These are phyloP conservation scores for Waltergamsia citrina DNA, from an alignment of 2,329 filamentous ascomycete species.

Conservation along the genomic window DNA sequence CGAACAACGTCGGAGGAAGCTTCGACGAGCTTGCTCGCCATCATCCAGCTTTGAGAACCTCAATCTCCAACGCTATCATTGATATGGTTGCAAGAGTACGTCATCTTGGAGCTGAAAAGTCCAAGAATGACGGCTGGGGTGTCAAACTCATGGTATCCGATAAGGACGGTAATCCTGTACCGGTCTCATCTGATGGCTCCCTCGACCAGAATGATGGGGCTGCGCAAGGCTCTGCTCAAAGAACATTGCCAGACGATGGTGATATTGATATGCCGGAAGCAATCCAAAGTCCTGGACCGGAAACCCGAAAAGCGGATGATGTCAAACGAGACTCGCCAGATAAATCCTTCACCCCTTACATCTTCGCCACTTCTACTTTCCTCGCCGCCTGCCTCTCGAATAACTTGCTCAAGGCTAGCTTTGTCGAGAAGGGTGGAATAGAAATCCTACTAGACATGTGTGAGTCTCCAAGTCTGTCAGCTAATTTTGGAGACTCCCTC, in stretches of 20 bases:
- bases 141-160: conserved; percentile 64
- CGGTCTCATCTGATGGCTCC: conserved; percentile 41
- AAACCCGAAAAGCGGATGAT: conserved; percentile 7
- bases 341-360: conserved; percentile 52
- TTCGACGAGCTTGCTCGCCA: conserved; percentile 95
- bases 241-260: too few relatives aligned
- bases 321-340: conserved; percentile 11
- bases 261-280: conserved; percentile 62
- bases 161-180: conserved; percentile 41
- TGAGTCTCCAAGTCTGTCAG: conserved; percentile 70
- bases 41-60: conserved; percentile 71
- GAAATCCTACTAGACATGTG: conserved; percentile 79
- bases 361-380: conserved; percentile 70
- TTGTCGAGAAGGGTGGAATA: conserved; percentile 71
- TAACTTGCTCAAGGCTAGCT: conserved; percentile 57
- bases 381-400: conserved; percentile 68
- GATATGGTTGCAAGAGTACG: conserved; percentile 81
- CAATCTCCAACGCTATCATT: conserved; percentile 77
- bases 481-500: conserved; percentile 45
- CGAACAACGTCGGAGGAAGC: conserved; percentile 65
- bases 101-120: conserved; percentile 62
- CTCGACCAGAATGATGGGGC: conserved; percentile 20
- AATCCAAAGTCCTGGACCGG: conserved; percentile 9
- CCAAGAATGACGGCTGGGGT: conserved; percentile 61
- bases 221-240: conserved; percentile 20